Conservation (phyloP, 768 basidiomycete genomes). For the Phaffia tasmanica region DNA sequence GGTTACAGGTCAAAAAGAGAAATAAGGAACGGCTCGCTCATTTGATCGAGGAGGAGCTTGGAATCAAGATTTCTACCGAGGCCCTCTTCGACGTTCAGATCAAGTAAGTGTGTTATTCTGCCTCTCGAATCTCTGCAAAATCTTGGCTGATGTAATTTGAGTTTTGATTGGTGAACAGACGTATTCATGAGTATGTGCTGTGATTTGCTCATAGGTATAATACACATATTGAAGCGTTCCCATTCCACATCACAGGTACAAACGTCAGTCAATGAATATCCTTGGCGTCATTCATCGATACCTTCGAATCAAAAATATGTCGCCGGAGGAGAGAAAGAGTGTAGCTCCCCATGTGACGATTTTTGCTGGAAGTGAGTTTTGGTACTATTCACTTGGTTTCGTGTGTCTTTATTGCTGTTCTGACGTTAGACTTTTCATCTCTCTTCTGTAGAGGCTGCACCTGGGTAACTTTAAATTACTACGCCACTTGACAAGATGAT, state of each 20-base stretch:
- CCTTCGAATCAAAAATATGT: constrained; percentile 65
- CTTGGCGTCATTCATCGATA: constrained; percentile 73
- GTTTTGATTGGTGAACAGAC: constrained; percentile 6
- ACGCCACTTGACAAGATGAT: constrained; percentile 46
- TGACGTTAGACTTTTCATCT: constrained; percentile 35
- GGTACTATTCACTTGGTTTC: neutral
- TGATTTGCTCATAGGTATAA: no score
- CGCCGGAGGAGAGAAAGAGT: constrained; percentile 65
- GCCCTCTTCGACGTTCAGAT: constrained; percentile 38
- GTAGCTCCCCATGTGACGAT: constrained; percentile 71
- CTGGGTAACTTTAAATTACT: constrained; percentile 66
- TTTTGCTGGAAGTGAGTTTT: constrained; percentile 62
- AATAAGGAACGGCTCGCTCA: constrained; percentile 83
- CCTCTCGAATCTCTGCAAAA: constrained; percentile 62
- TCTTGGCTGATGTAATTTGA: constrained; percentile 4
- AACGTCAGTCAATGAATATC: constrained; percentile 88
- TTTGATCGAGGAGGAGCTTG: constrained; percentile 34
- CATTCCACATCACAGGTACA: constrained; percentile 32
- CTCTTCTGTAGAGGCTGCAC: neutral
- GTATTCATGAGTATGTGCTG: no score
- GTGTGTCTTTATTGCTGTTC: constrained; percentile 41
- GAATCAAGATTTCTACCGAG: constrained; percentile 31
- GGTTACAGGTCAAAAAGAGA: constrained; percentile 71
- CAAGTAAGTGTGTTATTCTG: constrained; percentile 84
- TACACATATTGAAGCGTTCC: no score